These are phyloP conservation scores for Euphorbia schlechtendalii DNA, from an alignment of 441 rosid species.

Conservation along the genomic window DNA sequence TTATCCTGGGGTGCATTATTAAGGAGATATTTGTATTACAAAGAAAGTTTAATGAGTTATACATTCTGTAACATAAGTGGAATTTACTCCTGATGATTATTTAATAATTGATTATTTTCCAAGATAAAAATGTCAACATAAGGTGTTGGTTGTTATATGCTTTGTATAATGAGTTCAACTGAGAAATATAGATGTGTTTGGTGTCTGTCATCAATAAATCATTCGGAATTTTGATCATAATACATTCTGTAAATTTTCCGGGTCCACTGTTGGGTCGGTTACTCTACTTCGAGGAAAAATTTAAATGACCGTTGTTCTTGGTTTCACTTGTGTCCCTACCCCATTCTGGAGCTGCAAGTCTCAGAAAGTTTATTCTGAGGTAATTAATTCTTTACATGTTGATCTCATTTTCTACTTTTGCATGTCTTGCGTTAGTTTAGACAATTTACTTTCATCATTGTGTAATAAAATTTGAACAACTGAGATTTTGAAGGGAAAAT, in stretches of 20 bases:
- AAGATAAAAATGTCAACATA: not conserved
- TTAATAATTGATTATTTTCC: not conserved
- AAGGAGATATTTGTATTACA: too few species aligned
- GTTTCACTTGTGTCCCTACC: slow-evolving; percentile 84
- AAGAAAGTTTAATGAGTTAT: not conserved
- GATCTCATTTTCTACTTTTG: not conserved
- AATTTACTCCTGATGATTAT: too few species aligned
- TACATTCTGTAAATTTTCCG: slow-evolving; percentile 19
- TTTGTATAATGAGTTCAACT: not conserved
- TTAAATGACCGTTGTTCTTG: slow-evolving; percentile 61
- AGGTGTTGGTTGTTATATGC: not conserved
- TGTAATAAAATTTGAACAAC: not conserved
- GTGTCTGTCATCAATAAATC: not conserved
- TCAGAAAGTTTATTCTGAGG: slow-evolving; percentile 47
- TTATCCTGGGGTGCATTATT: not conserved
- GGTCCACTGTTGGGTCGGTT: slow-evolving; percentile 46
- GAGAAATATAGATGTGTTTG: not conserved
- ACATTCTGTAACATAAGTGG: too few species aligned
- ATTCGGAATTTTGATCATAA: slow-evolving; percentile 5
- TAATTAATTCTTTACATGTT: slow-evolving; percentile 20
- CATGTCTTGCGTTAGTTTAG: slow-evolving; percentile 1
- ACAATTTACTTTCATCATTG: not conserved
- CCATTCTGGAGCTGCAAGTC: slow-evolving; percentile 68
- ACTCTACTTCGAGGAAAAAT: slow-evolving; percentile 51
- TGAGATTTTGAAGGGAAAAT: not conserved